phyloP scores from a whole-genome alignment of 192 early-diverging fungal species.

The Gryganskiella cystojenkinii region DNA sequence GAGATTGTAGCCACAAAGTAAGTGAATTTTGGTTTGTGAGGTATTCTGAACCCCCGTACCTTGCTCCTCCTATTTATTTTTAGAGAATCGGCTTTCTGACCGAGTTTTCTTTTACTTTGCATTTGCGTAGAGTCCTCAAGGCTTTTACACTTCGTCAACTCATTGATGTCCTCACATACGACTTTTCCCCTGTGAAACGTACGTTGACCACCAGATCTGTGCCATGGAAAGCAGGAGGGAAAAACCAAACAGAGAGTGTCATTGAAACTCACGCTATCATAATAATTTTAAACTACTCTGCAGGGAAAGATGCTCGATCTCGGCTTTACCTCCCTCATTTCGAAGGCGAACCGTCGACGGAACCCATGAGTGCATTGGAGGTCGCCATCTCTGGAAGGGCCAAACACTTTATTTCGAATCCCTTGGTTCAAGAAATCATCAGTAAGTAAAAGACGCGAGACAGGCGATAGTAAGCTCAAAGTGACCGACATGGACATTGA shows the following conservation, averaged over 20 bases:
- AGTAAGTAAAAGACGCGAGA: no score
- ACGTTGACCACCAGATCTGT: no score
- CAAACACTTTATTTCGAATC: slow-evolving; percentile 53
- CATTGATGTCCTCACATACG: slow-evolving; percentile 53
- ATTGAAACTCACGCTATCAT: neutral
- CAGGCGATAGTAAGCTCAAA: no score
- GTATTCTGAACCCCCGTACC: neutral
- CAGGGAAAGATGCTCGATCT: slow-evolving; percentile 28
- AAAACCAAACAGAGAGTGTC: no score
- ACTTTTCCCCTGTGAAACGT: slow-evolving; percentile 50
- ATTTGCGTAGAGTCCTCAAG: slow-evolving; percentile 37
- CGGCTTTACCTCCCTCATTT: slow-evolving; percentile 38
- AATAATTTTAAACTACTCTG: neutral
- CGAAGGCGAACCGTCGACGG: slow-evolving; percentile 37
- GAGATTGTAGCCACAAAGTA: slow-evolving; percentile 58
- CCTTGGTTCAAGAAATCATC: slow-evolving; percentile 52
- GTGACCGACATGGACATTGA: no score
- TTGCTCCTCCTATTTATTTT: no score
- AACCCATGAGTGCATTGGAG: slow-evolving; percentile 55
- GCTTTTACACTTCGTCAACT: slow-evolving; percentile 46
- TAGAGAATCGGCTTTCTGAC: neutral
- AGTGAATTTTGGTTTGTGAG: neutral
- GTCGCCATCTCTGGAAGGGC: slow-evolving; percentile 54
- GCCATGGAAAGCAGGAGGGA: no score
- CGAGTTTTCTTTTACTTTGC: neutral